Percentiles rank a stretch among this genome's conserved stretches.
Evolutionary conservation across 73 alveolate species (phyloP).

Genomic region (Blepharisma japonicum): DNA sequence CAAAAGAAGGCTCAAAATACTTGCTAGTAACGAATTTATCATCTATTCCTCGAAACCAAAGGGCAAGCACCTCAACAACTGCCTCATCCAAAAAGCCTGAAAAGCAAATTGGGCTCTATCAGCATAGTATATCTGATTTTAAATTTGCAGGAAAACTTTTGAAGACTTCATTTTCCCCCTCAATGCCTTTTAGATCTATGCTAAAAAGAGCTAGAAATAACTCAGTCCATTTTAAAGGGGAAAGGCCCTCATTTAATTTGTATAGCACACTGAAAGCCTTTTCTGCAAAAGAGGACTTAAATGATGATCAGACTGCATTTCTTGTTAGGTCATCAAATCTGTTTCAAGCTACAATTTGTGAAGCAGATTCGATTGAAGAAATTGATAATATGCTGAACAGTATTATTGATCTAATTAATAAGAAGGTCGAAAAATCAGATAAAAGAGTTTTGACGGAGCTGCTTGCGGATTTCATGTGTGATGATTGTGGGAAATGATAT

Average conservation of each 20-base stretch:
- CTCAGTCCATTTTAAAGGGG: neutral
- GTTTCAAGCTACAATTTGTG: neutral
- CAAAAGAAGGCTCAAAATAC: neutral
- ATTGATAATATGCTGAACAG: neutral
- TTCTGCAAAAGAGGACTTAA: no score
- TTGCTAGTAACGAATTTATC: neutral
- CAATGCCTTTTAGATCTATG: neutral
- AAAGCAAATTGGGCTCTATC: neutral
- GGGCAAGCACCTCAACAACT: neutral
- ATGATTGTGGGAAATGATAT: neutral
- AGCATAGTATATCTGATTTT: slow-evolving; percentile 1
- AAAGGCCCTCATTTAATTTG: neutral
- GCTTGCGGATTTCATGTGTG: neutral
- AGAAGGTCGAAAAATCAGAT: neutral
- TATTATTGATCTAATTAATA: neutral
- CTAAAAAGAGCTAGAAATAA: neutral
- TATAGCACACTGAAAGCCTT: no score
- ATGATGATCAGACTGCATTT: neutral
- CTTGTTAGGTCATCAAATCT: neutral
- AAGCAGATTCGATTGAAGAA: neutral
- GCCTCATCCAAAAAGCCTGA: no score
- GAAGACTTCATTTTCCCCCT: slow-evolving; percentile 9
- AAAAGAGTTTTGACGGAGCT: neutral
- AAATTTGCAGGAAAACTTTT: slow-evolving; percentile 4
- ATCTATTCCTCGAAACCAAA: neutral